These are phyloP conservation scores for Leccinum disarticulatum DNA, from an alignment of 768 basidiomycete species.

Conservation along the genomic window DNA sequence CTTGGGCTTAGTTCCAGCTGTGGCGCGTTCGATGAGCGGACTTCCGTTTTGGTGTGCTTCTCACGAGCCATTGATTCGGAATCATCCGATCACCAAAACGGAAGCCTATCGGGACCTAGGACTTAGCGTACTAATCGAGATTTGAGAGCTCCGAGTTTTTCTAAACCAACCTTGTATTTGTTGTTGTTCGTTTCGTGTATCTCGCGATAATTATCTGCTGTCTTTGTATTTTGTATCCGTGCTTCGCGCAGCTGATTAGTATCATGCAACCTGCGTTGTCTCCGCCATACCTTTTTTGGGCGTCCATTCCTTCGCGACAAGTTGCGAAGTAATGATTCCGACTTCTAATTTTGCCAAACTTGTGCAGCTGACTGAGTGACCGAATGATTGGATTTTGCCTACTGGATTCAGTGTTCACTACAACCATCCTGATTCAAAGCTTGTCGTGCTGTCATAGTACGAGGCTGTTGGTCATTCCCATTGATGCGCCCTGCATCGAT, in stretches of 20 bases:
- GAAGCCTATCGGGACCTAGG: too few relatives aligned
- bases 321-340: not conserved
- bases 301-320: not conserved
- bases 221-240: too few relatives aligned
- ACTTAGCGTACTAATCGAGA: too few relatives aligned
- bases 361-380: not conserved
- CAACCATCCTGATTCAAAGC: not conserved
- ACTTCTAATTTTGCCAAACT: not conserved
- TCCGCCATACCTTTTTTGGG: constrained; percentile 5
- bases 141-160: too few relatives aligned
- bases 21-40: not conserved
- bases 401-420: not conserved
- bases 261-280: not conserved
- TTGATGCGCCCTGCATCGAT: not conserved
- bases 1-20: not conserved
- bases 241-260: not conserved
- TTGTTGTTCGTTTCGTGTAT: too few relatives aligned
- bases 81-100: too few relatives aligned
- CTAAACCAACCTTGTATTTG: too few relatives aligned
- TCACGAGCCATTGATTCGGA: too few relatives aligned
- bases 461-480: not conserved
- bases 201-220: too few relatives aligned
- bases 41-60: not conserved
- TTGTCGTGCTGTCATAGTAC: not conserved
- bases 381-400: not conserved